Evolutionary conservation across 139 green algal genomes (phyloP).

Genomic region (Nannochloris sp.): DNA sequence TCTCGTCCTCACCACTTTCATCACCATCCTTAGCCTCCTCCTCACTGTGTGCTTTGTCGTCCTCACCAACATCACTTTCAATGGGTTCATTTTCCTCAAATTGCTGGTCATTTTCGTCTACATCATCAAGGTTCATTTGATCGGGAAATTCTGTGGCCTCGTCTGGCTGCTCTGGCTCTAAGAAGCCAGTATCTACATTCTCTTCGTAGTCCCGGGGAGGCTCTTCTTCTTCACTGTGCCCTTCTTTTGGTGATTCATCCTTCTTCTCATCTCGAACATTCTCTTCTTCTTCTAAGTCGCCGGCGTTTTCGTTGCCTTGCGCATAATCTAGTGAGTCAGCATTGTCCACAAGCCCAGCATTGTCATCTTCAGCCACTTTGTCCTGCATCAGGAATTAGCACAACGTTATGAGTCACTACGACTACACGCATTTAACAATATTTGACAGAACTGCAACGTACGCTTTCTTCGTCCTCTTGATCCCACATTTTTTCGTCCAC

Average conservation of each 20-base stretch:
- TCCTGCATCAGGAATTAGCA: slow-evolving; percentile 6
- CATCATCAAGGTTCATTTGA: slow-evolving; percentile 75
- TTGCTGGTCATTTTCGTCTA: slow-evolving; percentile 8
- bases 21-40: slow-evolving; percentile 14
- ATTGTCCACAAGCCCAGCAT: not conserved
- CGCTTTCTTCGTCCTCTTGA: slow-evolving; percentile 46
- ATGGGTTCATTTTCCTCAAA: slow-evolving; percentile 11
- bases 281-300: slow-evolving; percentile 27
- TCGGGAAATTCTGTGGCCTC: slow-evolving; percentile 70
- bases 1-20: slow-evolving; percentile 25
- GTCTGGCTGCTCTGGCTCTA: slow-evolving; percentile 41
- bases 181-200: slow-evolving; percentile 30
- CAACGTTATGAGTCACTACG: slow-evolving; percentile 5
- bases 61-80: slow-evolving; percentile 15
- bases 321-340: not conserved
- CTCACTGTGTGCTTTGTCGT: slow-evolving; percentile 10
- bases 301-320: slow-evolving; percentile 12
- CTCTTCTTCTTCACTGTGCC: slow-evolving; percentile 31
- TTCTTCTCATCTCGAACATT: not conserved
- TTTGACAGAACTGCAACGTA: not conserved
- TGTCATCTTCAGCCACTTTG: not conserved
- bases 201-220: slow-evolving; percentile 64
- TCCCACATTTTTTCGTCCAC: slow-evolving; percentile 92
- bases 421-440: slow-evolving; percentile 7
- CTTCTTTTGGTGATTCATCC: not conserved